Conservation (phyloP, 129 eudicot species). For the Mikania micrantha region DNA sequence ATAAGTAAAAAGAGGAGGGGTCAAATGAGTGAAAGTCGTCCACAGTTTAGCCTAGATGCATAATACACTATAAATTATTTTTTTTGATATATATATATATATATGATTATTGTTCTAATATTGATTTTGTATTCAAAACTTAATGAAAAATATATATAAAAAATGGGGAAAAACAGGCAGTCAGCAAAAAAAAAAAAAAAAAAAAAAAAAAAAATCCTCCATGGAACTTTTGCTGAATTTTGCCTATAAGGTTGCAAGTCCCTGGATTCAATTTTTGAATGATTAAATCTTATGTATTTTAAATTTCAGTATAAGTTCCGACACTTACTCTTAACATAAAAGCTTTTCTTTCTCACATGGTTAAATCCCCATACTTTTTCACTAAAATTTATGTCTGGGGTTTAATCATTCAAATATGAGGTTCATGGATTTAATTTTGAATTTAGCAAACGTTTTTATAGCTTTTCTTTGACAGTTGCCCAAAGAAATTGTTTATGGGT, state of each 20-base stretch:
- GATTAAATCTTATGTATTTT: not conserved
- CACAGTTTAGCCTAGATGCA: not conserved
- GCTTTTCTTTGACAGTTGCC: not conserved
- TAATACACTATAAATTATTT: not conserved
- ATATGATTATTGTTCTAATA: not conserved
- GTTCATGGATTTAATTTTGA: not conserved
- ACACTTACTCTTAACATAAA: not conserved
- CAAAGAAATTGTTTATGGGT: not conserved
- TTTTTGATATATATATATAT: not conserved
- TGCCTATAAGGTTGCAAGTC: not conserved
- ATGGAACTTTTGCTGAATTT: not conserved
- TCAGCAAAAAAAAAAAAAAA: too few relatives aligned
- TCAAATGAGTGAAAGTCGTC: not conserved
- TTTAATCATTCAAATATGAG: not conserved
- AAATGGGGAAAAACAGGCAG: not conserved
- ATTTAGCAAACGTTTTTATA: not conserved
- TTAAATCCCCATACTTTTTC: not conserved
- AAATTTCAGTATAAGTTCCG: too few relatives aligned
- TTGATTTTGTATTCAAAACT: not conserved
- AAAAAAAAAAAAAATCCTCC: too few relatives aligned
- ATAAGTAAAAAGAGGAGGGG: not conserved
- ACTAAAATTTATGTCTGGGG: not conserved
- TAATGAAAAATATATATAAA: not conserved
- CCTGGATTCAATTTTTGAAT: not conserved
- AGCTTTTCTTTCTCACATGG: not conserved